Conservation (phyloP, 768 basidiomycete species). For the Ramaria sp. region DNA sequence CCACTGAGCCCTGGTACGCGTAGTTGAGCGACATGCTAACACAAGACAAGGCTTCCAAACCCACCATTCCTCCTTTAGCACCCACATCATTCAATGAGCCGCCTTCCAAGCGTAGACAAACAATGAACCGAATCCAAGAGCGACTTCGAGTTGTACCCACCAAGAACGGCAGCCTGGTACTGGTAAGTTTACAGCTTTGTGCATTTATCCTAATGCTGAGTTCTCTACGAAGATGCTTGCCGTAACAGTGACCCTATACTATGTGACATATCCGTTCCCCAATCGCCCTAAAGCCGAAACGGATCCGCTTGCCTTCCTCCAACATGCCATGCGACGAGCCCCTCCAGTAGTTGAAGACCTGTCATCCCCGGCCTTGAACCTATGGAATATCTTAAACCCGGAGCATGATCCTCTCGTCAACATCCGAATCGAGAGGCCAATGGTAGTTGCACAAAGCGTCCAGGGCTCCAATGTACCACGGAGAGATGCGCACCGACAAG, state of each 20-base stretch:
- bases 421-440: conserved; percentile 71
- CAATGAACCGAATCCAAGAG: conserved; percentile 22
- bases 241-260: conserved; percentile 65
- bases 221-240: conserved; percentile 49
- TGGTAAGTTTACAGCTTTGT: conserved; percentile 18
- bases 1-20: conserved; percentile 9
- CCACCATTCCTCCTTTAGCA: conserved; percentile 26
- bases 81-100: conserved; percentile 17
- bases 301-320: conserved; percentile 7
- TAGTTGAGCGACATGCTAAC: conserved; percentile 80
- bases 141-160: conserved; percentile 56
- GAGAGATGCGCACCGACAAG: conserved; percentile 10
- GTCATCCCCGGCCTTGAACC: conserved; percentile 45
- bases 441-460: conserved; percentile 55
- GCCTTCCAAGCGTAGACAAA: neutral
- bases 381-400: conserved; percentile 77
- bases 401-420: conserved; percentile 54
- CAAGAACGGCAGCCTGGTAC: conserved; percentile 71
- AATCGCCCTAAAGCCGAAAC: conserved; percentile 7
- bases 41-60: conserved; percentile 51
- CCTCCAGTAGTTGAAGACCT: conserved; percentile 10
- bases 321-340: conserved; percentile 2
- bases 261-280: conserved; percentile 47
- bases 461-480: conserved; percentile 21
- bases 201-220: neutral